These are phyloP conservation scores for Chlamydomonas schloesseri DNA, from an alignment of 139 green algal genomes.

Conservation along the genomic window DNA sequence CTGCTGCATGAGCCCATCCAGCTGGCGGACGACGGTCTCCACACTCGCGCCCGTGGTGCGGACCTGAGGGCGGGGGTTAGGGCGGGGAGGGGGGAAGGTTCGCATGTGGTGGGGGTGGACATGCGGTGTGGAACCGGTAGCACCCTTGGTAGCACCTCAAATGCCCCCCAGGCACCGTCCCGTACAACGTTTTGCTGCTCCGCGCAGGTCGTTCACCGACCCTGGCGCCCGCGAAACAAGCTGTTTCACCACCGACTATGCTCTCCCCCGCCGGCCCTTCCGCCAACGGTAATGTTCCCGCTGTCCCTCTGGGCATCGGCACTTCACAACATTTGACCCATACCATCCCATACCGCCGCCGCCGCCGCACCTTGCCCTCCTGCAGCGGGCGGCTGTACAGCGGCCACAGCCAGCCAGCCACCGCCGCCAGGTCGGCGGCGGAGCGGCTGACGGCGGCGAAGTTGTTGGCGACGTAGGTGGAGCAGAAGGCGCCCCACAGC, in stretches of 20 bases:
- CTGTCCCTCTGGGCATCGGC: too few relatives aligned
- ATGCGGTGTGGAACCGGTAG: background rate
- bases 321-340: too few relatives aligned
- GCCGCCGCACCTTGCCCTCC: conserved; percentile 19
- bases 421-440: conserved; percentile 20
- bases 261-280: too few relatives aligned
- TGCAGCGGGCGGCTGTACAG: conserved; percentile 28
- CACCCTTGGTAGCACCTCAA: too few relatives aligned
- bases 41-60: background rate
- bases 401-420: conserved; percentile 33
- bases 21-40: conserved; percentile 5
- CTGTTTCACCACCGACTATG: too few relatives aligned
- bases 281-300: too few relatives aligned
- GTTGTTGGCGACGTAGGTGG: conserved; percentile 2
- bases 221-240: too few relatives aligned
- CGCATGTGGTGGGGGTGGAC: background rate
- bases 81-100: background rate
- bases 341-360: background rate
- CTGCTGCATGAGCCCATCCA: conserved; percentile 27
- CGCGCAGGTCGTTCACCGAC: too few relatives aligned
- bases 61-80: background rate
- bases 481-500: conserved; percentile 12
- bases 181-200: too few relatives aligned
- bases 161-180: too few relatives aligned
- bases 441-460: conserved; percentile 13